phyloP scores from a whole-genome alignment of 1,284 basidiomycete species.

The Sporisorium iseilematis-ciliati region DNA sequence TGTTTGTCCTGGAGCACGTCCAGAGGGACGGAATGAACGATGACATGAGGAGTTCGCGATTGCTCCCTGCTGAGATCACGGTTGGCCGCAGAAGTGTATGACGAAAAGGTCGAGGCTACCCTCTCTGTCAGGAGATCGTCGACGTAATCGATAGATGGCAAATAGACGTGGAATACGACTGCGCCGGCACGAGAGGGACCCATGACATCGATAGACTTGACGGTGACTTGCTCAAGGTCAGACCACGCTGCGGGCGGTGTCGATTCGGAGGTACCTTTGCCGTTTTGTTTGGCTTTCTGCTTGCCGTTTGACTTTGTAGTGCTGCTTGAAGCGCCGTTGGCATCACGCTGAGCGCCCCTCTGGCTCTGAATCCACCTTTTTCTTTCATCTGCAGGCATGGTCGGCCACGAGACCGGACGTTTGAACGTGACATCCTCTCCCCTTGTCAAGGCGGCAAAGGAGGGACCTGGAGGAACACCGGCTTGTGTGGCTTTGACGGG shows the following conservation, averaged over 20 bases:
- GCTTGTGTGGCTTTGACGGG: constrained; percentile 77
- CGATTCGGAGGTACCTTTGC: constrained; percentile 60
- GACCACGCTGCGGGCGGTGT: constrained; percentile 71
- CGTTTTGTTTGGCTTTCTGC: constrained; percentile 10
- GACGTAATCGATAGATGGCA: constrained; percentile 78
- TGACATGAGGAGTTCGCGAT: constrained; percentile 72
- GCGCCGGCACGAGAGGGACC: constrained; percentile 78
- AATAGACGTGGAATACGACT: constrained; percentile 73
- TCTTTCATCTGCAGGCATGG: constrained; percentile 32
- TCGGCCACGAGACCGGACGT: constrained; percentile 62
- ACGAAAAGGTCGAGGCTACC: constrained; percentile 72
- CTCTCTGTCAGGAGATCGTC: constrained; percentile 73
- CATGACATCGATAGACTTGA: constrained; percentile 66
- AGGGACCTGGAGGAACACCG: constrained; percentile 77
- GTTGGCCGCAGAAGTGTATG: constrained; percentile 64
- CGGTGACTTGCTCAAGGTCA: constrained; percentile 38
- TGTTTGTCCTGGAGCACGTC: constrained; percentile 75
- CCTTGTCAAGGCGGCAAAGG: constrained; percentile 70
- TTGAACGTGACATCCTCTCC: constrained; percentile 71
- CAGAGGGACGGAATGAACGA: constrained; percentile 59
- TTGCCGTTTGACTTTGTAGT: constrained; percentile 70
- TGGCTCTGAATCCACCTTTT: constrained; percentile 69
- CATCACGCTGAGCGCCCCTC: constrained; percentile 70
- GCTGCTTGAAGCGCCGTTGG: background rate
- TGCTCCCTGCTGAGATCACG: constrained; percentile 62